phyloP scores from a whole-genome alignment of 2,329 filamentous ascomycete genomes.

The Aureobasidium vineae region DNA sequence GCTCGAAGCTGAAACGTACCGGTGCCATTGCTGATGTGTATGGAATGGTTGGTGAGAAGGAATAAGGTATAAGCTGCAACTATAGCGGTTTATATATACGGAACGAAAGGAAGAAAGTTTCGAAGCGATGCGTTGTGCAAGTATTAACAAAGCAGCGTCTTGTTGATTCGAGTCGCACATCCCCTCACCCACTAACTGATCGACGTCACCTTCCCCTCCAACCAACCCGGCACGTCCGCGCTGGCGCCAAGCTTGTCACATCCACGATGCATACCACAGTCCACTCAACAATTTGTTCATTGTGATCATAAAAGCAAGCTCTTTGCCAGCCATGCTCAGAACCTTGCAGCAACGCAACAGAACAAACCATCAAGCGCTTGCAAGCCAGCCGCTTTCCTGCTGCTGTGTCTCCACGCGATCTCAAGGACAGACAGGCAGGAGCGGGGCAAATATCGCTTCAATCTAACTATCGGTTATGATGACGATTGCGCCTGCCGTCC shows the following conservation, averaged over 20 bases:
- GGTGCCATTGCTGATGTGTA: slow-evolving; percentile 16
- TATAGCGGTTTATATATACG: neutral
- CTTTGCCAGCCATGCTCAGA: neutral
- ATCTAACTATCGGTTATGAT: neutral
- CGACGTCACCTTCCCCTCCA: slow-evolving; percentile 17
- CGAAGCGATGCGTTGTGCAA: slow-evolving; percentile 3
- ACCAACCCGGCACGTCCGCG: neutral
- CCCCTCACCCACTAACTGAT: slow-evolving; percentile 10
- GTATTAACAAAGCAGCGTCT: neutral
- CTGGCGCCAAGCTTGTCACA: neutral
- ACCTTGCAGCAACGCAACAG: neutral
- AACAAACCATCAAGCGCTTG: neutral
- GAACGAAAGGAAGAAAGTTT: neutral
- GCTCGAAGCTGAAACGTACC: slow-evolving; percentile 14
- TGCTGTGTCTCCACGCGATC: neutral
- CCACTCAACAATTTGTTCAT: neutral
- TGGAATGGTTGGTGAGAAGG: neutral
- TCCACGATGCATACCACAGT: neutral
- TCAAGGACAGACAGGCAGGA: neutral
- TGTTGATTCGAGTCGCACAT: slow-evolving; percentile 6
- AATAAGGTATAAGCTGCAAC: neutral
- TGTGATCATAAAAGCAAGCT: neutral
- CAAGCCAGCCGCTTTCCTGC: neutral
- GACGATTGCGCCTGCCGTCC: neutral
- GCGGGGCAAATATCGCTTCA: slow-evolving; percentile 6